A percentile compares a stretch with the other conserved stretches of the same genome.
Conservation (phyloP, 2,329 filamentous ascomycete species). For the Thelonectria discophora region DNA sequence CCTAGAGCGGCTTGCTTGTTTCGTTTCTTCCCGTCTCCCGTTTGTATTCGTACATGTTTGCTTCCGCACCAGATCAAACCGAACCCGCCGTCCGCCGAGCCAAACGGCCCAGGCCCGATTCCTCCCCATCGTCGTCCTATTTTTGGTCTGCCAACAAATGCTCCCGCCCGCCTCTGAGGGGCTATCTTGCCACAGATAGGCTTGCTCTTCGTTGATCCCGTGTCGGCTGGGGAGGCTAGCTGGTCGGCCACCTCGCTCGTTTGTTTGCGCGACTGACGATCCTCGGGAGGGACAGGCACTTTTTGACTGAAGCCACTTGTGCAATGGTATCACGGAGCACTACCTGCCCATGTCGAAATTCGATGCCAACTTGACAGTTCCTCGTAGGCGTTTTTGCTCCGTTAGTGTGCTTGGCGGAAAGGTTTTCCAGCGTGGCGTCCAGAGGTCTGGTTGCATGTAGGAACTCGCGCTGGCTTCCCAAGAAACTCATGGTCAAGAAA, state of each 20-base stretch:
- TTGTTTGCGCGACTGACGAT: slow-evolving; percentile 27
- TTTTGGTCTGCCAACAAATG: slow-evolving; percentile 10
- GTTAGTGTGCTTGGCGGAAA: background rate
- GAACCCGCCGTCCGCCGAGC: background rate
- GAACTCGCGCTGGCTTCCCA: too few species aligned
- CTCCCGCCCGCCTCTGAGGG: background rate
- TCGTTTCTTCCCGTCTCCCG: background rate
- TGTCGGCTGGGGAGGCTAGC: background rate
- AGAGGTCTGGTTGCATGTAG: too few species aligned
- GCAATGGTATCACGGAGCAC: slow-evolving; percentile 32
- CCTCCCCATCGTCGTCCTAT: slow-evolving; percentile 6
- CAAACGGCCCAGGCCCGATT: background rate
- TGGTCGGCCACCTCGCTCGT: background rate
- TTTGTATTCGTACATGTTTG: slow-evolving; percentile 1
- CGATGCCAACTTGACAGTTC: slow-evolving; percentile 33
- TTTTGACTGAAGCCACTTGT: slow-evolving; percentile 32
- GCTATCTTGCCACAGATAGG: background rate
- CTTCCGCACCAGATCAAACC: background rate
- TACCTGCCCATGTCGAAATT: slow-evolving; percentile 32
- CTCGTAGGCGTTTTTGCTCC: background rate
- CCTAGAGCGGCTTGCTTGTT: background rate
- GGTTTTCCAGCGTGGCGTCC: slow-evolving; percentile 1
- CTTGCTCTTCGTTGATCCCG: slow-evolving; percentile 3
- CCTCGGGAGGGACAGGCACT: slow-evolving; percentile 35
- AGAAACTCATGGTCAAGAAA: too few species aligned